These are phyloP conservation scores for Penicillium flavigenum DNA, from an alignment of 495 filamentous ascomycete species.

Conservation along the genomic window DNA sequence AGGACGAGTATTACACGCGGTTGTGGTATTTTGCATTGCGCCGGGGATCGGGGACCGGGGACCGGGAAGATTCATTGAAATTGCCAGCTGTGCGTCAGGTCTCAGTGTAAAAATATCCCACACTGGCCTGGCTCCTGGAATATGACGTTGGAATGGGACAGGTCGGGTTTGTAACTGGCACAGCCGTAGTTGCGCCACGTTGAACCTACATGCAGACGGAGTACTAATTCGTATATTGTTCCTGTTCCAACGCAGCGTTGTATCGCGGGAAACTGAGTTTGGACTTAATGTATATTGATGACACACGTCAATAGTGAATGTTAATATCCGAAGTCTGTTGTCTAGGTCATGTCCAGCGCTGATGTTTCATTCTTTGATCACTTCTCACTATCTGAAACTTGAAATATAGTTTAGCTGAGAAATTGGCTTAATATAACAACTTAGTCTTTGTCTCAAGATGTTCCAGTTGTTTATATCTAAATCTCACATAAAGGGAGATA, in stretches of 20 bases:
- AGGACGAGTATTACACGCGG: neutral
- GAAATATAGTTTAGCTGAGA: neutral
- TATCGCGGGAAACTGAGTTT: neutral
- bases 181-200: constrained; percentile 9
- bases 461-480: neutral
- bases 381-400: neutral
- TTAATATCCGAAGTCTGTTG: neutral
- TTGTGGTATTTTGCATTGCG: constrained; percentile 1
- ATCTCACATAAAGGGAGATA: neutral
- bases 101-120: constrained; percentile 1
- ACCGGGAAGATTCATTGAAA: neutral
- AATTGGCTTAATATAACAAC: neutral
- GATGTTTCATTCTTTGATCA: constrained; percentile 5
- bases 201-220: neutral
- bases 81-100: constrained; percentile 3
- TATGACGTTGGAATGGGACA: constrained; percentile 4
- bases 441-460: constrained; percentile 7
- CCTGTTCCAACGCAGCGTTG: constrained; percentile 15
- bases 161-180: neutral
- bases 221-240: neutral
- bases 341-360: constrained; percentile 5
- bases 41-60: neutral
- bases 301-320: neutral
- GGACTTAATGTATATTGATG: neutral
- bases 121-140: constrained; percentile 6